Evolutionary conservation across 2,329 filamentous ascomycete species (phyloP).

Genomic region (Diaporthe citrichinensis): DNA sequence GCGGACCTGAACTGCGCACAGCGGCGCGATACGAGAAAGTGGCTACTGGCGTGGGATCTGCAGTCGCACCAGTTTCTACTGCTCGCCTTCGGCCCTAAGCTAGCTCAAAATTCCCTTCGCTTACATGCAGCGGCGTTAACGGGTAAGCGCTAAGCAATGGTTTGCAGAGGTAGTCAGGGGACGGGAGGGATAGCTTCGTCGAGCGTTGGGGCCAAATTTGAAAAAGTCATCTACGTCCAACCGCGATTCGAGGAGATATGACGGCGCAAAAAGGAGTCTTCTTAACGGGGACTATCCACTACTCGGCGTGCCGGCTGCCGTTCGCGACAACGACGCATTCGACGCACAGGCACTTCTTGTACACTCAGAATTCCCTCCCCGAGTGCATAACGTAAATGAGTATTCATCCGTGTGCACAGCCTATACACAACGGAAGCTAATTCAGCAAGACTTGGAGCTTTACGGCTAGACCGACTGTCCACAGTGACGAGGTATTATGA

Average conservation of each 20-base stretch:
- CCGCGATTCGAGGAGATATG: background rate
- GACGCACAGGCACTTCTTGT: background rate
- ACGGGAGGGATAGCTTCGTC: background rate
- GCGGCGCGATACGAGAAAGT: conserved; percentile 13
- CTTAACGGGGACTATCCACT: background rate
- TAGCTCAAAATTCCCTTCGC: background rate
- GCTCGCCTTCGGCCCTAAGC: background rate
- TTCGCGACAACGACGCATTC: background rate
- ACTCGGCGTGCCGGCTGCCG: background rate
- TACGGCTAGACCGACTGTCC: no score
- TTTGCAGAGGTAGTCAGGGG: background rate
- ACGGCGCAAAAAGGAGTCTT: background rate
- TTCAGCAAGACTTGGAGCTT: background rate
- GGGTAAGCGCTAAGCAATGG: conserved; percentile 11
- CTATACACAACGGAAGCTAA: background rate
- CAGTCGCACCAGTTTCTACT: conserved; percentile 10
- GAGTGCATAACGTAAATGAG: background rate
- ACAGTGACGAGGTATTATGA: no score
- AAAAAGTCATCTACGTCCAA: no score
- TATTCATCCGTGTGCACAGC: background rate
- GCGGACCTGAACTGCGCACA: background rate
- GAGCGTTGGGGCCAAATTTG: background rate
- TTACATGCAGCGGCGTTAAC: background rate
- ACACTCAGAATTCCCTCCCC: background rate
- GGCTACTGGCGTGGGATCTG: conserved; percentile 15